Conservation (phyloP, 2,329 filamentous ascomycete genomes). For the Fusarium tuaranense region DNA sequence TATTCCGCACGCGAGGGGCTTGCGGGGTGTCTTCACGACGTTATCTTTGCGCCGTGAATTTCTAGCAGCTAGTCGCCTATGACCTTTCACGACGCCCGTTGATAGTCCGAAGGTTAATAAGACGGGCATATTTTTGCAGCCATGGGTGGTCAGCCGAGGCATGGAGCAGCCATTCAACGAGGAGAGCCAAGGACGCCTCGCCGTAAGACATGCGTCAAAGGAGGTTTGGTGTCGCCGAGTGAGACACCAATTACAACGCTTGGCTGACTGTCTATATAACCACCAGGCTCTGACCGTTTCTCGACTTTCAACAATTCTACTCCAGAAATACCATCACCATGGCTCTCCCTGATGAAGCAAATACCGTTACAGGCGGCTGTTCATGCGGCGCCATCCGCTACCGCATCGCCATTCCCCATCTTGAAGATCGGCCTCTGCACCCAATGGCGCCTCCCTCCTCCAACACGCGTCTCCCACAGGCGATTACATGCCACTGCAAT, state of each 20-base stretch:
- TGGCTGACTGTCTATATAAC: not conserved
- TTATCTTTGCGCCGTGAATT: not conserved
- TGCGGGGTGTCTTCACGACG: not conserved
- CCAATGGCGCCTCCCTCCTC: conserved; percentile 22
- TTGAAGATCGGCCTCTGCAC: conserved; percentile 21
- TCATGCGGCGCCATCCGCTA: conserved; percentile 44
- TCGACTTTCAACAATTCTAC: not conserved
- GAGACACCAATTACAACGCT: not conserved
- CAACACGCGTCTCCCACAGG: conserved; percentile 26
- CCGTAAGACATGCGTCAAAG: not conserved
- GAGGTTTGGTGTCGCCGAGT: not conserved
- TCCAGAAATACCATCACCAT: conserved; percentile 9
- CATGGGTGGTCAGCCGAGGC: not conserved
- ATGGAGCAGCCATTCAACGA: not conserved
- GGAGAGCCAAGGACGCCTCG: not conserved
- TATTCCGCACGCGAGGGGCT: not conserved
- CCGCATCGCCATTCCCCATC: conserved; percentile 33
- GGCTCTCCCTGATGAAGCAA: conserved; percentile 37
- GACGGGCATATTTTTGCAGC: not conserved
- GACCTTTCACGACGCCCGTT: not conserved
- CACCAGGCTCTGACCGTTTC: not conserved
- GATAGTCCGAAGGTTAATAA: not conserved
- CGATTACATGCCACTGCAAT: conserved; percentile 41
- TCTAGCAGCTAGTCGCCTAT: not conserved
- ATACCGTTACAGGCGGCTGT: conserved; percentile 43